These are phyloP conservation scores for Talaromyces atroroseus DNA, from an alignment of 2,329 filamentous ascomycete genomes.

Conservation along the genomic window DNA sequence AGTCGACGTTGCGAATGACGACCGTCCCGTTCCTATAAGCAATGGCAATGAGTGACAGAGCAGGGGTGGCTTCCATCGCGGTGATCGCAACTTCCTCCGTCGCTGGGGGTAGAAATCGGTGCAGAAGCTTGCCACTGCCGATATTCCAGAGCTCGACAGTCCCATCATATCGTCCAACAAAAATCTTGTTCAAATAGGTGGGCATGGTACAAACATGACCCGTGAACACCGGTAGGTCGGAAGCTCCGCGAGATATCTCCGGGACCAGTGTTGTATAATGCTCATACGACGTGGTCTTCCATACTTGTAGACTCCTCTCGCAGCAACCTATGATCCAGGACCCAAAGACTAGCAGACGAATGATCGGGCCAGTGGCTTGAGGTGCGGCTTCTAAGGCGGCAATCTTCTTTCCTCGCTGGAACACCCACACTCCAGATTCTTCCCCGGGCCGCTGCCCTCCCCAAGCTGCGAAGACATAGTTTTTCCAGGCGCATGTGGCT, in stretches of 20 bases:
- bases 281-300: slow-evolving; percentile 76
- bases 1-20: slow-evolving; percentile 73
- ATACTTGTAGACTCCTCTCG: slow-evolving; percentile 72
- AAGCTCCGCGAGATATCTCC: slow-evolving; percentile 42
- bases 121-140: slow-evolving; percentile 82
- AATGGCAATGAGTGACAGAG: slow-evolving; percentile 78
- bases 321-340: slow-evolving; percentile 85
- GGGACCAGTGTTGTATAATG: slow-evolving; percentile 79
- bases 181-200: slow-evolving; percentile 93
- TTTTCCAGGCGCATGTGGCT: slow-evolving; percentile 80
- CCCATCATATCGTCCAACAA: slow-evolving; percentile 80
- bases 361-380: slow-evolving; percentile 62
- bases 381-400: slow-evolving; percentile 65
- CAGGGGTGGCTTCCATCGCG: slow-evolving; percentile 76
- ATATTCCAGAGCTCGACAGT: slow-evolving; percentile 97
- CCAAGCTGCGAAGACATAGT: slow-evolving; percentile 85
- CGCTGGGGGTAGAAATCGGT: slow-evolving; percentile 75
- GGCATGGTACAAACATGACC: slow-evolving; percentile 82
- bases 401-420: slow-evolving; percentile 81
- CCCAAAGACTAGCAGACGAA: slow-evolving; percentile 75
- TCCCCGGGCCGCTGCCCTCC: slow-evolving; percentile 49
- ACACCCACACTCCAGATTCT: slow-evolving; percentile 73
- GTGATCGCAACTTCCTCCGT: slow-evolving; percentile 74
- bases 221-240: slow-evolving; percentile 61
- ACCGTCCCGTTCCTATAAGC: slow-evolving; percentile 77